phyloP scores from a whole-genome alignment of 495 filamentous ascomycete genomes.

The Daldinia vernicosa region DNA sequence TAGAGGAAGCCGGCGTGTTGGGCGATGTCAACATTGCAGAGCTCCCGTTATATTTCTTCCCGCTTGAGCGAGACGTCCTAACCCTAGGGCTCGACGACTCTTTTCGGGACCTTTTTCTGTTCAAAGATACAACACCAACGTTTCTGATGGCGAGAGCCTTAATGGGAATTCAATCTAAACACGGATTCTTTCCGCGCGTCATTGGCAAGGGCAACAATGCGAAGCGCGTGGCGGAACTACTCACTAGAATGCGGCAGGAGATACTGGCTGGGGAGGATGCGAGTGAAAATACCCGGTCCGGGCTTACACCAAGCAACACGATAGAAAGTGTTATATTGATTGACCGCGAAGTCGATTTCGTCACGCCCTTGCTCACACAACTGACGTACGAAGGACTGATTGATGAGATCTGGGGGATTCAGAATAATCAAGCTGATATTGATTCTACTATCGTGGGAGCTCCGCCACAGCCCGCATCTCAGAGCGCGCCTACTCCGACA shows the following conservation, averaged over 20 bases:
- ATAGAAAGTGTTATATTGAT: slow-evolving; percentile 94
- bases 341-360: slow-evolving; percentile 92
- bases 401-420: slow-evolving; percentile 91
- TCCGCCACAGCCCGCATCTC: slow-evolving; percentile 63
- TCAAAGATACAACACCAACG: slow-evolving; percentile 89
- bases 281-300: slow-evolving; percentile 67
- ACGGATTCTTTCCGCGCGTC: slow-evolving; percentile 94
- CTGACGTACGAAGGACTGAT: slow-evolving; percentile 97
- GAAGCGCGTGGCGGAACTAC: slow-evolving; percentile 83
- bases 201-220: slow-evolving; percentile 97
- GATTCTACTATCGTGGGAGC: slow-evolving; percentile 89
- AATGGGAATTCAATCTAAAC: slow-evolving; percentile 90
- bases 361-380: slow-evolving; percentile 89
- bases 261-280: slow-evolving; percentile 80
- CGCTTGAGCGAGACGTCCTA: slow-evolving; percentile 88
- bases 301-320: slow-evolving; percentile 83
- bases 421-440: slow-evolving; percentile 90
- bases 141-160: slow-evolving; percentile 91
- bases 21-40: slow-evolving; percentile 91
- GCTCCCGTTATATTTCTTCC: slow-evolving; percentile 86
- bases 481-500: slow-evolving; percentile 58
- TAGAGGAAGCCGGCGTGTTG: slow-evolving; percentile 92
- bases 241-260: slow-evolving; percentile 94
- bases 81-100: slow-evolving; percentile 89
- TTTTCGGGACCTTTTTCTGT: slow-evolving; percentile 86